Evolutionary conservation across 202 grass and related monocot genomes (phyloP).

Genomic region (Zizania palustris): DNA sequence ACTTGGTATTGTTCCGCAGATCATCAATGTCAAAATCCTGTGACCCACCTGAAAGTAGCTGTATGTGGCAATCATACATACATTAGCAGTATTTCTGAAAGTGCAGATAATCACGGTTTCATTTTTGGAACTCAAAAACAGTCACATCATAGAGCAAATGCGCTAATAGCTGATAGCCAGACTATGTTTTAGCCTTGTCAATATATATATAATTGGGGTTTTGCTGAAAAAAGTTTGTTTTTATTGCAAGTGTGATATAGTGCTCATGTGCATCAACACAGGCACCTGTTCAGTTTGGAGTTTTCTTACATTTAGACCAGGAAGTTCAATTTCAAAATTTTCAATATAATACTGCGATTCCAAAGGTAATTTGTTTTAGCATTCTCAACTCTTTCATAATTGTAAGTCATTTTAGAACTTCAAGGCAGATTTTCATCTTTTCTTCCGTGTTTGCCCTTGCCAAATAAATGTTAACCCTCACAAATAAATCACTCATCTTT

Average conservation of each 20-base stretch:
- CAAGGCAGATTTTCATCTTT: no score
- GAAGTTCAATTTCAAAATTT: background rate
- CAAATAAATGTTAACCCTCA: no score
- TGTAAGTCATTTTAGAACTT: no score
- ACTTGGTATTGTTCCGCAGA: slow-evolving; percentile 89
- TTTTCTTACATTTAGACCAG: slow-evolving; percentile 1
- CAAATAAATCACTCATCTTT: no score
- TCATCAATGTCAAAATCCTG: slow-evolving; percentile 87
- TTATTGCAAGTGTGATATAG: background rate
- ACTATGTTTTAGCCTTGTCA: background rate
- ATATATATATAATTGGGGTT: slow-evolving; percentile 20
- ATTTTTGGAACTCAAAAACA: background rate
- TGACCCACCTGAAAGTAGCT: slow-evolving; percentile 91
- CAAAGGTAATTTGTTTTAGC: no score
- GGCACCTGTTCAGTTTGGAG: background rate
- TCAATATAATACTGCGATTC: background rate
- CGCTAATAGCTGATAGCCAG: slow-evolving; percentile 5
- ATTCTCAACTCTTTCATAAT: no score
- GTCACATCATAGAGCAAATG: background rate
- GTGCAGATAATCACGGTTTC: background rate
- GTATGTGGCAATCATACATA: slow-evolving; percentile 34
- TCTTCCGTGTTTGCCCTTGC: no score
- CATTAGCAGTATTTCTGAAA: slow-evolving; percentile 30
- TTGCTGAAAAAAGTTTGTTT: background rate
- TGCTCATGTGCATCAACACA: background rate